Conservation (phyloP, 1,284 basidiomycete genomes). For the Moesziomyces globuligerus region DNA sequence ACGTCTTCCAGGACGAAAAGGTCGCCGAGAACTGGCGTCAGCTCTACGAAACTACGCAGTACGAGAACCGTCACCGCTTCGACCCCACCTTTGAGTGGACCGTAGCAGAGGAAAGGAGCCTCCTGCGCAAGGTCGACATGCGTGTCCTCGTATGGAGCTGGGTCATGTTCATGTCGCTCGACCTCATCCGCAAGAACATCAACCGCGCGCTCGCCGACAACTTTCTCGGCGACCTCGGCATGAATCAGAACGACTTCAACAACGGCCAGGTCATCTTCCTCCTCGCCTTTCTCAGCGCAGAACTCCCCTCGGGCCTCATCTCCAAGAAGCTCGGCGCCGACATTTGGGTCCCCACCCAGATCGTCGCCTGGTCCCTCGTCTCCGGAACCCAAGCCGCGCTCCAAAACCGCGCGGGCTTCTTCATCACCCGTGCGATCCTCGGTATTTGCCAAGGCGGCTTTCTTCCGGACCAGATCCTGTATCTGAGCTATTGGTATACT, state of each 20-base stretch:
- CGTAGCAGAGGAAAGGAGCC: constrained; percentile 12
- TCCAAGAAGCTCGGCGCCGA: constrained; percentile 57
- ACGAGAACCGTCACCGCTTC: constrained; percentile 41
- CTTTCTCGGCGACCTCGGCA: constrained; percentile 47
- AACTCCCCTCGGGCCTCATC: constrained; percentile 54
- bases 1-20: constrained; percentile 40
- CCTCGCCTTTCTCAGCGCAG: constrained; percentile 46
- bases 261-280: constrained; percentile 48
- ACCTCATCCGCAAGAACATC: constrained; percentile 51
- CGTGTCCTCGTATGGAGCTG: constrained; percentile 29
- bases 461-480: constrained; percentile 66
- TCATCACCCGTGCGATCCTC: constrained; percentile 26
- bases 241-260: constrained; percentile 59
- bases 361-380: constrained; percentile 43
- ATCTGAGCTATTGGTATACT: constrained; percentile 68
- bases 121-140: constrained; percentile 24
- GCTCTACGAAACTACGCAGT: constrained; percentile 33
- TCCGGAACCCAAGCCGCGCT: constrained; percentile 32
- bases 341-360: constrained; percentile 52
- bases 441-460: constrained; percentile 72
- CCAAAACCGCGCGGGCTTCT: constrained; percentile 37
- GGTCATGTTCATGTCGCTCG: constrained; percentile 44
- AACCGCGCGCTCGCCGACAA: constrained; percentile 44
- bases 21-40: constrained; percentile 37
- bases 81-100: constrained; percentile 42